Conservation (phyloP, 805 yeast genomes). For the Monosporozyma yasuniensis region DNA sequence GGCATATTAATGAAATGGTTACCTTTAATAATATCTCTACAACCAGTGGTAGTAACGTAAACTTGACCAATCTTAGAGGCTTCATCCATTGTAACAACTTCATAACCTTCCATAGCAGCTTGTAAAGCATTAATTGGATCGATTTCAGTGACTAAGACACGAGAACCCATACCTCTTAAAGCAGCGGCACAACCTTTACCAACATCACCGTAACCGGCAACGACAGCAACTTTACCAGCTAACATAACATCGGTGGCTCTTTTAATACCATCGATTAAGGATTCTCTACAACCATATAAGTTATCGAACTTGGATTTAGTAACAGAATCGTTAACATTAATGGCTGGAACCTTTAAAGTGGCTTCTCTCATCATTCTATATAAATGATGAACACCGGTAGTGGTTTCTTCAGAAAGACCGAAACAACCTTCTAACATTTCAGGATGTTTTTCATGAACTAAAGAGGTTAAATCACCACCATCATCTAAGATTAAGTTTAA, state of each 20-base stretch:
- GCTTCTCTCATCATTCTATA: conserved; percentile 91
- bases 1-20: conserved; percentile 88
- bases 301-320: conserved; percentile 99
- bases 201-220: conserved; percentile 99
- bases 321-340: conserved; percentile 97
- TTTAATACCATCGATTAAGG: conserved; percentile 96
- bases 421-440: conserved; percentile 90
- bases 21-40: conserved; percentile 94
- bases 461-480: conserved; percentile 97
- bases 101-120: conserved; percentile 98
- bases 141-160: conserved; percentile 93
- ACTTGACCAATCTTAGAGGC: conserved; percentile 91
- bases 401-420: conserved; percentile 98
- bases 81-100: conserved; percentile 90
- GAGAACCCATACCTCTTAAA: conserved; percentile 97
- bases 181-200: conserved; percentile 99
- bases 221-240: conserved; percentile 98
- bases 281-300: conserved; percentile 99
- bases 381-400: conserved; percentile 99
- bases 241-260: conserved; percentile 99
- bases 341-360: conserved; percentile 93
- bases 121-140: conserved; percentile 99
- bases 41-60: conserved; percentile 98
- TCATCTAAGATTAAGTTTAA: conserved; percentile 96
- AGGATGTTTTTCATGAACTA: conserved; percentile 96